Percentiles rank a stretch among this genome's conserved stretches.
phyloP scores from a whole-genome alignment of 352 stramenopile genomes.

The Globisporangium parvum region DNA sequence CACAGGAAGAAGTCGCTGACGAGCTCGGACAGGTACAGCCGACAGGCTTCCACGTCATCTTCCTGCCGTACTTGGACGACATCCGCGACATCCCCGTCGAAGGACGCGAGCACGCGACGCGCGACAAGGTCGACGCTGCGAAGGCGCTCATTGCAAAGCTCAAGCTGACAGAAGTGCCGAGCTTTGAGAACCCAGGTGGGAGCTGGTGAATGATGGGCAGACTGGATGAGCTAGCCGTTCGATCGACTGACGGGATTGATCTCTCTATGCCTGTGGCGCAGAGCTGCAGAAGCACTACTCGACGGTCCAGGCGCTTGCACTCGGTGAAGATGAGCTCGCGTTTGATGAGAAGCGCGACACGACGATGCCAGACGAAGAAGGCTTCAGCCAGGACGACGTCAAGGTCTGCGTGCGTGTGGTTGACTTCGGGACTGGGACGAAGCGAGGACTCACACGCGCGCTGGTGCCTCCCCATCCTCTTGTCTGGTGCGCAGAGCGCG shows the following conservation, averaged over 20 bases:
- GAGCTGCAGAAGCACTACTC: conserved; percentile 85
- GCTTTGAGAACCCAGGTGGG: conserved; percentile 81
- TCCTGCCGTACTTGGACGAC: conserved; percentile 77
- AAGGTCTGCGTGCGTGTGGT: conserved; percentile 23
- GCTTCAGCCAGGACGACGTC: conserved; percentile 61
- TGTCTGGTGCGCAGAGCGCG: conserved; percentile 21
- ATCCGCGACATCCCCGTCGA: conserved; percentile 63
- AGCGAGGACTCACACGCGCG: background rate
- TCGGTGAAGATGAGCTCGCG: conserved; percentile 63
- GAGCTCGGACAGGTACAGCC: conserved; percentile 78
- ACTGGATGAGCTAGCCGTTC: background rate
- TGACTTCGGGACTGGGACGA: background rate
- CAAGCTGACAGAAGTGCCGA: conserved; percentile 63
- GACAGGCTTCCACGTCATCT: conserved; percentile 70
- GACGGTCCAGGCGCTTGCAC: conserved; percentile 66
- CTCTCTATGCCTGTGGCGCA: conserved; percentile 12
- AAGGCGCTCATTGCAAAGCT: conserved; percentile 67
- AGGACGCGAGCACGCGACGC: conserved; percentile 22
- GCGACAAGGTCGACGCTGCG: conserved; percentile 56
- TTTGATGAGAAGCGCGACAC: conserved; percentile 77
- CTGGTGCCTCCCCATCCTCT: background rate
- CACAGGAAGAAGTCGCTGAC: conserved; percentile 70
- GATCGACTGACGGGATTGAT: background rate
- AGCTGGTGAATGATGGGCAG: background rate
- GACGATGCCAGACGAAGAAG: conserved; percentile 66